These are phyloP conservation scores for Pyricularia sp. DNA, from an alignment of 2,329 filamentous ascomycete species.

Conservation along the genomic window DNA sequence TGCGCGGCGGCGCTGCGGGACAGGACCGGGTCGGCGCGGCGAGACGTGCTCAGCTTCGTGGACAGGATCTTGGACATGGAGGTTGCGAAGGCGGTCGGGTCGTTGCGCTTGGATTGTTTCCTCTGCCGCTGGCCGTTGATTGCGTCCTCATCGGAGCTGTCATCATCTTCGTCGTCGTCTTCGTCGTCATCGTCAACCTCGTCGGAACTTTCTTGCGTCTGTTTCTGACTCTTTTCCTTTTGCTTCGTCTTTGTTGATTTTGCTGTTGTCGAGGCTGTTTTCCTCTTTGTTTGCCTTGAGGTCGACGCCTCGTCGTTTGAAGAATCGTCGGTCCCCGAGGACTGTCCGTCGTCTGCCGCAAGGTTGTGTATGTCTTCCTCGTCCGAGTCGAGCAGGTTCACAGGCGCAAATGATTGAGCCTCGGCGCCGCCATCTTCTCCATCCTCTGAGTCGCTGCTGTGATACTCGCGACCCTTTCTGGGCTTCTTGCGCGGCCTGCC, in stretches of 20 bases:
- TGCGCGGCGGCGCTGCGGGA: slow-evolving; percentile 70
- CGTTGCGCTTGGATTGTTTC: slow-evolving; percentile 73
- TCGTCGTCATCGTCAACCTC: slow-evolving; percentile 23
- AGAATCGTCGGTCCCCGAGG: slow-evolving; percentile 19
- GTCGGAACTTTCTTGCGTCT: slow-evolving; percentile 14
- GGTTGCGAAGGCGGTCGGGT: slow-evolving; percentile 82
- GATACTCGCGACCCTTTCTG: slow-evolving; percentile 38
- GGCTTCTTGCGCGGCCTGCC: slow-evolving; percentile 40
- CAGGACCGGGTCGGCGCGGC: slow-evolving; percentile 83
- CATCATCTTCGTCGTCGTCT: slow-evolving; percentile 28
- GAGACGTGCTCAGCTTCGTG: slow-evolving; percentile 75
- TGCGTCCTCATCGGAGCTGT: slow-evolving; percentile 23
- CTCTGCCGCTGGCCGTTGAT: slow-evolving; percentile 23
- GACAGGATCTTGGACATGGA: slow-evolving; percentile 89
- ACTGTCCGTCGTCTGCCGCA: slow-evolving; percentile 37
- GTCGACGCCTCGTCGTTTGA: slow-evolving; percentile 23
- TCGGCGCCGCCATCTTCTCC: slow-evolving; percentile 19
- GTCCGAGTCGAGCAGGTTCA: slow-evolving; percentile 47
- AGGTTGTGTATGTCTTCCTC: slow-evolving; percentile 46
- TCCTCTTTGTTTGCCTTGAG: slow-evolving; percentile 6
- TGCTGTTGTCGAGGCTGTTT: not conserved
- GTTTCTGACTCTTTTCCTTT: not conserved
- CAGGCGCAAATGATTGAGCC: slow-evolving; percentile 26
- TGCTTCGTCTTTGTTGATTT: slow-evolving; percentile 8
- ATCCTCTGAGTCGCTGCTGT: slow-evolving; percentile 39